A percentile compares a stretch with the other conserved stretches of the same genome.
phyloP scores from a whole-genome alignment of 768 basidiomycete species.

The Tricholoma sp. region DNA sequence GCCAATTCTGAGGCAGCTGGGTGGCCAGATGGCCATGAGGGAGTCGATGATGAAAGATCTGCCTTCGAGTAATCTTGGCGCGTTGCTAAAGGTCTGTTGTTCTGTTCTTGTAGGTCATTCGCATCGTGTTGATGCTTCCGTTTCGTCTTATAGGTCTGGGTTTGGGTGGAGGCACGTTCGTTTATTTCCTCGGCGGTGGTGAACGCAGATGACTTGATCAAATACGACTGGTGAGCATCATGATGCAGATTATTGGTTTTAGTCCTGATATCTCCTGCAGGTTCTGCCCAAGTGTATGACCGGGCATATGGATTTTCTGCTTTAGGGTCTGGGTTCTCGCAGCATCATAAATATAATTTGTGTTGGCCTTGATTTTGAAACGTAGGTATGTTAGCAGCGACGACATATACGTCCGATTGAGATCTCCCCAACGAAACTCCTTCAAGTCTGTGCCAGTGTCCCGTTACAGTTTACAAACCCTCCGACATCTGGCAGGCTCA shows the following conservation, averaged over 20 bases:
- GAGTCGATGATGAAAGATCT: conserved; percentile 49
- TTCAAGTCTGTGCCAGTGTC: neutral
- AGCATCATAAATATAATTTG: neutral
- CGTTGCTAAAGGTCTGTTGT: conserved; percentile 76
- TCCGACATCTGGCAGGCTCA: no score
- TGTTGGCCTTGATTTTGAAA: neutral
- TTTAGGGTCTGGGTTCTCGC: neutral
- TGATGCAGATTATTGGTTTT: neutral
- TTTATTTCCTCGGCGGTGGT: conserved; percentile 75
- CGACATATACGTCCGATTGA: neutral
- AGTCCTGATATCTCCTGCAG: conserved; percentile 7
- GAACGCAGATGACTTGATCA: conserved; percentile 81
- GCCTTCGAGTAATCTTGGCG: conserved; percentile 69
- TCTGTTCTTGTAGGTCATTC: neutral
- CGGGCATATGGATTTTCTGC: neutral
- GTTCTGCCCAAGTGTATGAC: conserved; percentile 26
- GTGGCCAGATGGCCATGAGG: conserved; percentile 83
- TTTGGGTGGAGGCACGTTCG: conserved; percentile 89
- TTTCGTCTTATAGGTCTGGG: conserved; percentile 62
- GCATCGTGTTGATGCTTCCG: conserved; percentile 2
- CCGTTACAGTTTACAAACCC: no score
- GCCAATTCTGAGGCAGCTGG: conserved; percentile 89
- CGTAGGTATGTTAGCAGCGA: neutral
- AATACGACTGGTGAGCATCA: conserved; percentile 76
- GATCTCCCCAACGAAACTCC: neutral